Evolutionary conservation across 208 protist species (phyloP), one percentile per base, ranked within the genome.

Genomic region (Acanthamoeba sp.): DNA sequence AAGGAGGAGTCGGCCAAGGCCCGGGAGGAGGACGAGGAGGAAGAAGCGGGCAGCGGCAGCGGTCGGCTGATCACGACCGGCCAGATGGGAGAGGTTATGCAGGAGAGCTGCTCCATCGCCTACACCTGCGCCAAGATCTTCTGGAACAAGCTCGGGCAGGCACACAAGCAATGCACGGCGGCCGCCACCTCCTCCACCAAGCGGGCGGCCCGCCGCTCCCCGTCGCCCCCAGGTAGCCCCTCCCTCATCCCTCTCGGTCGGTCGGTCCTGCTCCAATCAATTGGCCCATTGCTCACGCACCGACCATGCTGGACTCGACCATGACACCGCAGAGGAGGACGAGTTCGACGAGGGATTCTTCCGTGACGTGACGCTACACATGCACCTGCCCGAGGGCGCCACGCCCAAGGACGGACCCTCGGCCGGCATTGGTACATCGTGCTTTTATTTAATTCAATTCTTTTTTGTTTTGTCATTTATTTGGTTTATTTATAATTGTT

Each of bases 71-170:
- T 89, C 14, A 95, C 55, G 0, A 98, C 98, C 0, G 97, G 97
- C 36, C 78, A 96, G 55, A 85, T 98, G 20, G 97, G 97, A 38
- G 96, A 98, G 22, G 97, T 98, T 0, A 98, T 98, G 97, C 98
- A 97, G 69, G 98, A 99, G 93, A 97, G 95, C 82, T 84, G 97
- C 10, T 32, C 64, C 27, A 97, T 99, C 42, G 97, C 98, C 29
- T 97, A 97, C 57, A 97, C 96, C 22, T 98, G 92, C 90, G 97
- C 96, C 0, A 97, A 97, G 71, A 38, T 89, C 45, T 97, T 95
- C 57, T 50, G 95, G 93, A 90, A 57, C 64, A 76, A 95, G 71
- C 66, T 91, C 29, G 34, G n/a, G 10, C 12, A 48, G 36, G 20
- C 29, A 22, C 71, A 95, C 38, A 38, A 94, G 40, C 32, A 82